A percentile compares a stretch with the other conserved stretches of the same genome.
phyloP scores from a whole-genome alignment of 257 asterid species.

The Osmanthus fragrans region DNA sequence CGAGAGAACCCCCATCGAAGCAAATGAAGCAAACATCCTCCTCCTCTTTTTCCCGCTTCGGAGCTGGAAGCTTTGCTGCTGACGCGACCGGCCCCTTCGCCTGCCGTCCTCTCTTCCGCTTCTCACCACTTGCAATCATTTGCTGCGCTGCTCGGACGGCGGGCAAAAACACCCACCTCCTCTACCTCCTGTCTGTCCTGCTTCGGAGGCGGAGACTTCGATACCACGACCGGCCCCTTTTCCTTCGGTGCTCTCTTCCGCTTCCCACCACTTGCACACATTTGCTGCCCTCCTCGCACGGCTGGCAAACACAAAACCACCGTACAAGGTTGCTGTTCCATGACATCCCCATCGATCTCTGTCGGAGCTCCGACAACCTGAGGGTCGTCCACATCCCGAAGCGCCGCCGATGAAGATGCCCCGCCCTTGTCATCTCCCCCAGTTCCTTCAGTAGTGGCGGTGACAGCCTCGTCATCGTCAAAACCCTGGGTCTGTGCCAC shows the following conservation, averaged over 20 bases:
- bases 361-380: conserved; percentile 22
- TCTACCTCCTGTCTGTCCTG: not conserved
- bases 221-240: conserved; percentile 36
- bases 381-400: conserved; percentile 16
- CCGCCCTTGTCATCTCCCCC: conserved; percentile 23
- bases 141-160: conserved; percentile 12
- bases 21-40: conserved; percentile 90
- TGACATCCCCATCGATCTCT: conserved; percentile 18
- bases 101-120: conserved; percentile 77
- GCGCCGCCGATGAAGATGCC: conserved; percentile 23
- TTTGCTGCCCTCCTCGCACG: conserved; percentile 12
- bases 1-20: conserved; percentile 92
- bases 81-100: conserved; percentile 43
- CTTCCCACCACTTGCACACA: conserved; percentile 45
- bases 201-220: not conserved
- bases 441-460: not conserved
- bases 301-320: conserved; percentile 5
- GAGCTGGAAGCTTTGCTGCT: conserved; percentile 41
- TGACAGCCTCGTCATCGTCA: conserved; percentile 40
- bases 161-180: not conserved
- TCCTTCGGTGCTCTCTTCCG: conserved; percentile 75
- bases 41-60: conserved; percentile 37
- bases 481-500: conserved; percentile 43
- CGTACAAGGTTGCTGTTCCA: conserved; percentile 11
- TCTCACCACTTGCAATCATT: conserved; percentile 44